Evolutionary conservation across 164 flowering plant genomes (phyloP).

Genomic region (Umbilicus rupestris): DNA sequence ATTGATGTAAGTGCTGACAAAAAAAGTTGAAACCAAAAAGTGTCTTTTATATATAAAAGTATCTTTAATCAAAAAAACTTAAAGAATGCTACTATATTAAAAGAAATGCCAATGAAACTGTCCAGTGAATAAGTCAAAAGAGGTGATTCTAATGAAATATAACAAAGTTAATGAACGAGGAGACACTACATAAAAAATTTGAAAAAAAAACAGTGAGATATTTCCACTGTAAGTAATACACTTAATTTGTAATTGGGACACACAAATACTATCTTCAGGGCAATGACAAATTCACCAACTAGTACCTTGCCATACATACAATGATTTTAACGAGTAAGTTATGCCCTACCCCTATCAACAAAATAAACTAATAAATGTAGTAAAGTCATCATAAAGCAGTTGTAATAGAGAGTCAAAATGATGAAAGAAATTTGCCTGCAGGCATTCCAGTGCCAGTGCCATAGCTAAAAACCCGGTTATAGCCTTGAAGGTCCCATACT

Average conservation of each 20-base stretch:
- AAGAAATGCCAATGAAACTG: background rate
- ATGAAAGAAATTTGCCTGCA: conserved; percentile 32
- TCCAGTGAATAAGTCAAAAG: background rate
- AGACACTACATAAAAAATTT: background rate
- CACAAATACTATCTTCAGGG: too few species aligned
- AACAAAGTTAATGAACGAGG: background rate
- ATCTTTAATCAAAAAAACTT: background rate
- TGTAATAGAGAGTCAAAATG: background rate
- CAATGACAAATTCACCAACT: background rate
- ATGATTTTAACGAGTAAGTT: background rate
- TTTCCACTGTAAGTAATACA: background rate
- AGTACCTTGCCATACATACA: background rate
- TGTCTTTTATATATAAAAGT: background rate
- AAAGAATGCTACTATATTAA: background rate
- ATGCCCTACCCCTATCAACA: background rate
- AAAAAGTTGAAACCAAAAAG: background rate
- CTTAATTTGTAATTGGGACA: too few species aligned
- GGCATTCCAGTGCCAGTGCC: conserved; percentile 22
- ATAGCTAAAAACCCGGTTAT: conserved; percentile 43
- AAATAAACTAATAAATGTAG: background rate
- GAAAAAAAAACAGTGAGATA: background rate
- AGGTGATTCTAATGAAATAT: background rate
- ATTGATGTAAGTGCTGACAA: background rate
- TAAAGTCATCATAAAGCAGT: background rate
- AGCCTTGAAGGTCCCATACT: conserved; percentile 65